Conservation (phyloP, 1,284 basidiomycete species). For the Ustilago tritici region DNA sequence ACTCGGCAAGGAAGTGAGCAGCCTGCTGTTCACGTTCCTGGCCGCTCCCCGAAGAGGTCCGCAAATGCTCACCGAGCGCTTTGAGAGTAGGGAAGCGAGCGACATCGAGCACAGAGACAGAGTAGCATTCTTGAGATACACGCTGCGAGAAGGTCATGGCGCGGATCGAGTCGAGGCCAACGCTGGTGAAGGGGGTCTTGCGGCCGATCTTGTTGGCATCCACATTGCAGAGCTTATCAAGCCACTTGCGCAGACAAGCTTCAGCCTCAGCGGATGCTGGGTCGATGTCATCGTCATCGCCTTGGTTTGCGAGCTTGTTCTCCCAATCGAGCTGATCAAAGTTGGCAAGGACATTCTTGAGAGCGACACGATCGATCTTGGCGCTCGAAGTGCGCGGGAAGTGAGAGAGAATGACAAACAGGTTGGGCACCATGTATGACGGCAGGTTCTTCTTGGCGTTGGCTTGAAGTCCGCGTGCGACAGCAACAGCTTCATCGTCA, state of each 20-base stretch:
- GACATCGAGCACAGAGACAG: constrained; percentile 67
- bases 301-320: constrained; percentile 48
- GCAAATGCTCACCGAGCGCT: constrained; percentile 49
- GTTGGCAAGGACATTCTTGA: constrained; percentile 58
- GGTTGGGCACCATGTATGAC: constrained; percentile 68
- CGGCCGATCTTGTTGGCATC: constrained; percentile 53
- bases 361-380: constrained; percentile 70
- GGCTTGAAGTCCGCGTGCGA: constrained; percentile 54
- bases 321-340: constrained; percentile 67
- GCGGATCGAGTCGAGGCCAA: constrained; percentile 67
- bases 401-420: constrained; percentile 67
- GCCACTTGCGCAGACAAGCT: constrained; percentile 44
- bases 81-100: constrained; percentile 60
- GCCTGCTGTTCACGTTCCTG: constrained; percentile 30
- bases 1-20: constrained; percentile 24
- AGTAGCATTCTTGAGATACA: constrained; percentile 51
- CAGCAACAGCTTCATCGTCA: constrained; percentile 50
- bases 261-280: constrained; percentile 30
- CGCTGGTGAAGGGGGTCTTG: constrained; percentile 60
- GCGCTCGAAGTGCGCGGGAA: constrained; percentile 70
- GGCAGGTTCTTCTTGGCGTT: constrained; percentile 58
- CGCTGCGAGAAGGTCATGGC: constrained; percentile 65
- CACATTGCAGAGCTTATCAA: constrained; percentile 58
- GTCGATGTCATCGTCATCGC: constrained; percentile 27
- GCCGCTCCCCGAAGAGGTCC: constrained; percentile 23